These are phyloP conservation scores for Venturiaceae sp. DNA, from an alignment of 2,329 filamentous ascomycete species.

Conservation along the genomic window DNA sequence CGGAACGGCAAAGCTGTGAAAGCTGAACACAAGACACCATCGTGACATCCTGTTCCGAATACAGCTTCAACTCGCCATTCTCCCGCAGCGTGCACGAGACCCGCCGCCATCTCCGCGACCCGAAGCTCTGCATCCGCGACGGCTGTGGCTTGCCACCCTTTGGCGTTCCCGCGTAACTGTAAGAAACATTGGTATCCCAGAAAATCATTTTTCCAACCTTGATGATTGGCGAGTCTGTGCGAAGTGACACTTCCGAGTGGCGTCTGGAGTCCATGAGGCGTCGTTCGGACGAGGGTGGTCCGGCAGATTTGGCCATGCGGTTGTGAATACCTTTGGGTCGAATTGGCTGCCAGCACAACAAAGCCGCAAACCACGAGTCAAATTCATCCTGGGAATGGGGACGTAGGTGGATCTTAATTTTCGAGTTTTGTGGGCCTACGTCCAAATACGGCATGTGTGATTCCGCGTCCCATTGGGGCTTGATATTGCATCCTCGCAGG, in stretches of 20 bases:
- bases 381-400: slow-evolving; percentile 57
- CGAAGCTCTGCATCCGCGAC: slow-evolving; percentile 45
- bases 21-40: slow-evolving; percentile 78
- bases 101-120: slow-evolving; percentile 65
- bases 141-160: slow-evolving; percentile 34
- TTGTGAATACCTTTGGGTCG: slow-evolving; percentile 47
- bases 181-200: slow-evolving; percentile 63
- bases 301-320: slow-evolving; percentile 42
- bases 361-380: slow-evolving; percentile 70
- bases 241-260: slow-evolving; percentile 39
- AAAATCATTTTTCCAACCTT: slow-evolving; percentile 65
- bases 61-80: slow-evolving; percentile 86
- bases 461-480: slow-evolving; percentile 37
- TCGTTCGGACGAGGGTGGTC: slow-evolving; percentile 23
- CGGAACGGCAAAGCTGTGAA: slow-evolving; percentile 78
- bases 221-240: slow-evolving; percentile 75
- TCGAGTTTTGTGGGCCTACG: slow-evolving; percentile 42
- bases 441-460: slow-evolving; percentile 40
- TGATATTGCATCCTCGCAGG: slow-evolving; percentile 62
- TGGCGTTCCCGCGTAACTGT: slow-evolving; percentile 26
- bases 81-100: slow-evolving; percentile 92
- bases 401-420: slow-evolving; percentile 54
- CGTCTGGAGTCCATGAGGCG: slow-evolving; percentile 31
- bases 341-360: slow-evolving; percentile 74
- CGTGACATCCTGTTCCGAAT: slow-evolving; percentile 71